Evolutionary conservation across 2,329 filamentous ascomycete genomes (phyloP).

Genomic region (Penicillium sp.): DNA sequence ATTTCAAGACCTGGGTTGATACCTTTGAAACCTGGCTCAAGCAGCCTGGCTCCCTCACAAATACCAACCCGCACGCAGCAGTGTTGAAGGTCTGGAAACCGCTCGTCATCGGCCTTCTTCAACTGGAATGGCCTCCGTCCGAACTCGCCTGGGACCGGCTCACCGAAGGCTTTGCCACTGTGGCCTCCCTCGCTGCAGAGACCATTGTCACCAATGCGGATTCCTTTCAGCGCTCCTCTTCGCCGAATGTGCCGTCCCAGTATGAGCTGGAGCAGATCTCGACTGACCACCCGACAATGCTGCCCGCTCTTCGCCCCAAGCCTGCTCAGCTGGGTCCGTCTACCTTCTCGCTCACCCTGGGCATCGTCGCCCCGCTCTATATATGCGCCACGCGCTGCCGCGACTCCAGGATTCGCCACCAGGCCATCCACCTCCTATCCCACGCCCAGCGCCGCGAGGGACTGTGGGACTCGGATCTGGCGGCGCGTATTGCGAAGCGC

Average conservation of each 20-base stretch:
- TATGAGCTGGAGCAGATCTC: no score
- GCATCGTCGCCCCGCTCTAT: constrained; percentile 63
- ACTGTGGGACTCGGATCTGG: constrained; percentile 58
- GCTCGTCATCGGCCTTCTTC: constrained; percentile 11
- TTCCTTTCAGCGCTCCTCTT: neutral
- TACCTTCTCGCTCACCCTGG: constrained; percentile 60
- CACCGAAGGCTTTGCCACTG: constrained; percentile 5
- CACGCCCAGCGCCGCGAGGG: constrained; percentile 62
- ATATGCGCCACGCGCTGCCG: constrained; percentile 66
- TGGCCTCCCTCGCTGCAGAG: constrained; percentile 11
- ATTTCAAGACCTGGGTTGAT: constrained; percentile 11
- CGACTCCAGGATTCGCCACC: constrained; percentile 55
- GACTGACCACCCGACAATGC: neutral
- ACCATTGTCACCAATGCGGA: constrained; percentile 5
- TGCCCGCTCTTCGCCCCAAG: constrained; percentile 11
- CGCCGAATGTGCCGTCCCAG: neutral
- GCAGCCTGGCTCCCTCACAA: neutral
- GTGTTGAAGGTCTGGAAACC: constrained; percentile 17
- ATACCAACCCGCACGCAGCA: neutral
- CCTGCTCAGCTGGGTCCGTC: constrained; percentile 5
- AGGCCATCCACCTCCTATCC: constrained; percentile 60
- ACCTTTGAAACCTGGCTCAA: constrained; percentile 16
- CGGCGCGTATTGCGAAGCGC: constrained; percentile 17
- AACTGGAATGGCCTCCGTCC: constrained; percentile 8
- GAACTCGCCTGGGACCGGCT: constrained; percentile 15